Conservation (phyloP, 345 rosid genomes). For the Nasturtium officinale region DNA sequence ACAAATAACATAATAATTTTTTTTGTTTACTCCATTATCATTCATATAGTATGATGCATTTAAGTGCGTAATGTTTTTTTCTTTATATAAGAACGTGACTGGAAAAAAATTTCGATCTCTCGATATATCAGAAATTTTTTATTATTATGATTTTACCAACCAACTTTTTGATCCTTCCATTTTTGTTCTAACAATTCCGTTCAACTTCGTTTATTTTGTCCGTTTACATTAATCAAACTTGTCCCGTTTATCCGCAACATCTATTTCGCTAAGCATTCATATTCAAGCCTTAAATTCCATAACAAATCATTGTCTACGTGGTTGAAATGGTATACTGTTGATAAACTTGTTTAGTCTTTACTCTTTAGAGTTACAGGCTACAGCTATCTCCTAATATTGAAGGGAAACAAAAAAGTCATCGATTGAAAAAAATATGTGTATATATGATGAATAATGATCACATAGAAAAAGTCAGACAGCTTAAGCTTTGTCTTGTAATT, state of each 20-base stretch:
- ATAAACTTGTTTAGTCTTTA: neutral
- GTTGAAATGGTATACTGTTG: slow-evolving; percentile 2
- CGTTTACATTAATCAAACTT: neutral
- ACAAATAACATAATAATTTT: neutral
- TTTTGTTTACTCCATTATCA: neutral
- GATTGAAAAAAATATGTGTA: neutral
- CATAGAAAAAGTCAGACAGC: slow-evolving; percentile 28
- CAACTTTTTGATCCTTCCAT: neutral
- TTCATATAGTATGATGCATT: neutral
- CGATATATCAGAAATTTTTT: neutral
- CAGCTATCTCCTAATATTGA: slow-evolving; percentile 12
- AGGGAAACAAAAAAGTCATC: slow-evolving; percentile 2
- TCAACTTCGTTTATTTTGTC: neutral
- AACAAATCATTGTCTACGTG: neutral
- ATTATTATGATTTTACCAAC: neutral
- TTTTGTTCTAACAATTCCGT: neutral
- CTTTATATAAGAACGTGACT: neutral
- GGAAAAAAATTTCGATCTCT: neutral
- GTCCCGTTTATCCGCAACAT: neutral
- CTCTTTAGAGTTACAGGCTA: neutral
- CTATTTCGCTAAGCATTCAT: neutral
- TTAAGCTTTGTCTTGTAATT: slow-evolving; percentile 23
- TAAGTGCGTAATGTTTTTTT: neutral
- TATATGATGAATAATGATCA: slow-evolving; percentile 23
- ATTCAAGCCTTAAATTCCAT: neutral